These are phyloP conservation scores for Phytophthora megakarya DNA, from an alignment of 352 stramenopile species.

Conservation along the genomic window DNA sequence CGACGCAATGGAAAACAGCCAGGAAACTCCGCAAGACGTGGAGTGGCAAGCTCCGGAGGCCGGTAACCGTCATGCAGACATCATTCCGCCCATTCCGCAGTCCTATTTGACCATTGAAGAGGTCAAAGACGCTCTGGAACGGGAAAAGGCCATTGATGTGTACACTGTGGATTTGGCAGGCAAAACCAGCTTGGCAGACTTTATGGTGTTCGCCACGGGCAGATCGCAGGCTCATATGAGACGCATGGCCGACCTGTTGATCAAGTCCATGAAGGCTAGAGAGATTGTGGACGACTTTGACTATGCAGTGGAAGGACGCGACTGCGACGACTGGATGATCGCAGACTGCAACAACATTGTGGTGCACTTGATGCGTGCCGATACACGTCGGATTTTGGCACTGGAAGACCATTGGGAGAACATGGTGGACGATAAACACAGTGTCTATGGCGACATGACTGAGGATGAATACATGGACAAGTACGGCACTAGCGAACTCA, in stretches of 20 bases:
- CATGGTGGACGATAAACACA: slow-evolving; percentile 85
- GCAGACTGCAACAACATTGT: slow-evolving; percentile 91
- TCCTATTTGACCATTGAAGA: slow-evolving; percentile 81
- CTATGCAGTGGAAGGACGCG: slow-evolving; percentile 84
- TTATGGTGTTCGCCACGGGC: slow-evolving; percentile 91
- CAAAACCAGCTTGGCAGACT: slow-evolving; percentile 84
- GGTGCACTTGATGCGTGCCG: slow-evolving; percentile 85
- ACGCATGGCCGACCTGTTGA: slow-evolving; percentile 88
- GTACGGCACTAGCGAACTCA: slow-evolving; percentile 86
- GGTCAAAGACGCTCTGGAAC: slow-evolving; percentile 62
- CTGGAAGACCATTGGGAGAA: slow-evolving; percentile 86
- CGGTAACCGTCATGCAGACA: slow-evolving; percentile 74
- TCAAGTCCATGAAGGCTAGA: slow-evolving; percentile 81
- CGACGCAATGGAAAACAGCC: slow-evolving; percentile 2
- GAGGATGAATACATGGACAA: slow-evolving; percentile 90
- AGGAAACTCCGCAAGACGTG: slow-evolving; percentile 15
- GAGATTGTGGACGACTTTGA: slow-evolving; percentile 75
- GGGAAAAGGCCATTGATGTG: slow-evolving; percentile 79
- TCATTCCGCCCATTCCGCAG: slow-evolving; percentile 67
- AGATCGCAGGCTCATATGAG: slow-evolving; percentile 86
- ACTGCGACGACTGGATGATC: slow-evolving; percentile 94
- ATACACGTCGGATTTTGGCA: slow-evolving; percentile 75
- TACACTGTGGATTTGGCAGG: slow-evolving; percentile 76
- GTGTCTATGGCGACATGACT: slow-evolving; percentile 78
- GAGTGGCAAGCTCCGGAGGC: slow-evolving; percentile 73